Base-by-base conservation (phyloP, 352 stramenopile species). In the Blastocystis sp. region DNA sequence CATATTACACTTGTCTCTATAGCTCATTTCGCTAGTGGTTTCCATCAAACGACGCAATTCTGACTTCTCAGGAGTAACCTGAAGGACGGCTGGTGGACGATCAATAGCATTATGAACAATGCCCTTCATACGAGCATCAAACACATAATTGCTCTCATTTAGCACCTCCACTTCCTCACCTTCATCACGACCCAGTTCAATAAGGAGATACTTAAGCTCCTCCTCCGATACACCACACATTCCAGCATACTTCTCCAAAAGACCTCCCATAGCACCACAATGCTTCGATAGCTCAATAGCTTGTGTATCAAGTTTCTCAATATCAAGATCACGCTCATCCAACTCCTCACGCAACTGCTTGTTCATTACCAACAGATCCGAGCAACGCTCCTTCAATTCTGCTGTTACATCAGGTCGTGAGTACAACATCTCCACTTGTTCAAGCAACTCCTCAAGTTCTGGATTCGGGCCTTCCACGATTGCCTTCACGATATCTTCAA, bases 71-170 rank as follows among this genome's bases (percentile, higher is more conserved):
- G 63, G 63, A 14, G 49, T 14, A n/a, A 54, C 7, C 63, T 74
- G 63, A 19, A 46, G 21, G 4, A 46, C 42, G 32, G 54, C 19
- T 42, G 21, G 43, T 37, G 24, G 3, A 21, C 14, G 65, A 14
- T 77, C 65, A 32, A n/a, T 21, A 32, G 19, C 14, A 39, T 83
- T 24, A 43, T 83, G 29, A 32, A 66, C 19, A 11, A 66, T 9
- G 14, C 46, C 71, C 24, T 56, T 32, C 46, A 83, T n/a, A 43
- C 71, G 71, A 29, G 71, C 71, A 29, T 83, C 71, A 49, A 65
- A 83, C 24, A 66, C 46, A 43, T 66, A 83, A 35, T 83, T 61
- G 71, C 71, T 83, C 49, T 83, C 46, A 43, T 83, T 32, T 11
- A 83, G 35, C 19, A 54, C 46, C 54, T 83, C 71, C 71, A 65